phyloP scores from a whole-genome alignment of 2,329 filamentous ascomycete species.

The Ascochyta fabae region DNA sequence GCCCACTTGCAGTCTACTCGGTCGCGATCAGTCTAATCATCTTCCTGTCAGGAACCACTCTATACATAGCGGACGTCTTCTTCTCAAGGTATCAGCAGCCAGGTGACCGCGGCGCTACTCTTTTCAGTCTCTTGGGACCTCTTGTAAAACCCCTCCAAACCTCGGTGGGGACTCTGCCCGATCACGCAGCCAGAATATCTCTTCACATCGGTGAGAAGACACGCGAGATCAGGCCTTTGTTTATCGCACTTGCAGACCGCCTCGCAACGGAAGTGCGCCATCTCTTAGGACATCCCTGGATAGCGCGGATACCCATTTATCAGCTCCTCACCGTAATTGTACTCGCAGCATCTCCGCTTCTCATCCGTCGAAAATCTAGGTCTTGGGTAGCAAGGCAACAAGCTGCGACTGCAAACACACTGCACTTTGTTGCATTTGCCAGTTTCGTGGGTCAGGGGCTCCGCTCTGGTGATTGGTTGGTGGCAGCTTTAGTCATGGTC shows the following conservation, averaged over 20 bases:
- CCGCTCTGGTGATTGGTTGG: conserved; percentile 30
- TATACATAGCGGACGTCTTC: conserved; percentile 19
- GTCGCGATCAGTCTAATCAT: conserved; percentile 24
- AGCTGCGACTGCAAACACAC: conserved; percentile 25
- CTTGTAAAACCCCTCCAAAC: conserved; percentile 24
- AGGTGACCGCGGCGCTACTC: conserved; percentile 5
- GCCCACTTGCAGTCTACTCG: conserved; percentile 28
- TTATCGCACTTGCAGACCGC: conserved; percentile 17
- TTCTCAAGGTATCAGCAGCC: conserved; percentile 3
- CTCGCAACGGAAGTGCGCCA: conserved; percentile 16
- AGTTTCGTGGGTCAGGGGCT: conserved; percentile 30
- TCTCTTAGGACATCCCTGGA: conserved; percentile 20
- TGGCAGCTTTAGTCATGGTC: conserved; percentile 40
- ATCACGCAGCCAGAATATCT: conserved; percentile 17
- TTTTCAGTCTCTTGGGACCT: conserved; percentile 16
- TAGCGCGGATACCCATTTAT: conserved; percentile 24
- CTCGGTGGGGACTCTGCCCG: conserved; percentile 16
- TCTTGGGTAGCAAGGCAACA: conserved; percentile 34
- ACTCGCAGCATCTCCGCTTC: conserved; percentile 26
- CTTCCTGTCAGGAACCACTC: conserved; percentile 27
- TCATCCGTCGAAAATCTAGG: conserved; percentile 20
- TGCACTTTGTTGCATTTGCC: conserved; percentile 32
- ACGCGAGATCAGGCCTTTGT: conserved; percentile 14
- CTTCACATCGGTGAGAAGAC: conserved; percentile 9
- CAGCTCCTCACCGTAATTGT: conserved; percentile 28